Evolutionary conservation across 2,329 filamentous ascomycete species (phyloP), one percentile per base, ranked within the genome.

Genomic region (Colletotrichum scovillei): DNA sequence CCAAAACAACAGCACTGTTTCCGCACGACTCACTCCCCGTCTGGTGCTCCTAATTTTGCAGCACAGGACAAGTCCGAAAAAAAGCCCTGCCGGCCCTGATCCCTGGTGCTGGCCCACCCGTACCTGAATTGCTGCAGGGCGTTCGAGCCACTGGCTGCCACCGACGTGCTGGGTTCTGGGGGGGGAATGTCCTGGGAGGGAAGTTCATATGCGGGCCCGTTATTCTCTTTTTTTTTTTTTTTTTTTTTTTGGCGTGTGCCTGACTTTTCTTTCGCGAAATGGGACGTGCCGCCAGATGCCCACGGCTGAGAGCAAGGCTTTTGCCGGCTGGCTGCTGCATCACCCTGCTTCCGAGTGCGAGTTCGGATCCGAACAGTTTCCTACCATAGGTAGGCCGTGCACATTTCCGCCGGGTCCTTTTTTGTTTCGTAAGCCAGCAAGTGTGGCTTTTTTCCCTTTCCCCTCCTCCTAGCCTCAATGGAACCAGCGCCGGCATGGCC

Each of bases 121-220:
- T 65, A 65, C 63, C 63, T 65, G 63, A 65, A 65, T 56, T 65
- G 30, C 63, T 65, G 63, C 63, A 65, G 22, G 49, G 49, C 19
- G 49, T 42, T 56, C 30, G 63, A 38, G 49, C 63, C 63, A 65
- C 16, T 9, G 19, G 49, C 63, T 65, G 63, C 63, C 49, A 55
- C 49, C 49, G 6, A 16, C 32, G 49, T 55, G 49, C 49, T 16
- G 16, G 30, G 38, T 42, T 14, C 38, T 42, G 35, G 35, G 38
- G 42, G 42, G 42, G 19, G 19, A 38, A 19, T 42, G 38, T 16
- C 42, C 42, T 49, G 58, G 58, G 24, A 38, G 19, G 28, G 19
- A 26, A n/a, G 12, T 53, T 49, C 22, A 49, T 35, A 16, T 63
- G 22, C 16, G 42, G 60, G 26, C 11, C n/a, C 6, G 26, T 16